Conservation (phyloP, 192 early-diverging fungal genomes). For the Cetraspora pellucida region DNA sequence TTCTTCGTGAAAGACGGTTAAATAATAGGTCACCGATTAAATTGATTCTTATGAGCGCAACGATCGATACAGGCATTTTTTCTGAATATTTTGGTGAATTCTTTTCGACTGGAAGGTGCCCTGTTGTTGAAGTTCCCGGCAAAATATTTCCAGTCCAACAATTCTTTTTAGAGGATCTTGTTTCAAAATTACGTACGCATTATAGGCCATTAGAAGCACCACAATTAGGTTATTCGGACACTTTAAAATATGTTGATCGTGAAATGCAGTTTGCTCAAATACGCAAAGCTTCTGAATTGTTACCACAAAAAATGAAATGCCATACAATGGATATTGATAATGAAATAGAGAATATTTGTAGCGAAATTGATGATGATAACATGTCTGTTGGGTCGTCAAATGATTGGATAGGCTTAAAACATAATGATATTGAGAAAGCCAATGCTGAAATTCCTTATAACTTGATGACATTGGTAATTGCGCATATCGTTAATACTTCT, state of each 20-base stretch:
- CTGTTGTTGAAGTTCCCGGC: conserved; percentile 61
- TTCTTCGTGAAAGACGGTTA: conserved; percentile 50
- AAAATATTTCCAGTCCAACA: conserved; percentile 62
- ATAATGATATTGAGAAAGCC: conserved; percentile 42
- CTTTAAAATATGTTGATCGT: conserved; percentile 46
- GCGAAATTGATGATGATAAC: conserved; percentile 45
- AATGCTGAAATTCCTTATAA: conserved; percentile 48
- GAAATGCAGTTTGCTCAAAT: conserved; percentile 42
- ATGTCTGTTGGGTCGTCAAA: neutral
- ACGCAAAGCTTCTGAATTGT: conserved; percentile 30
- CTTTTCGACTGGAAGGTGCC: conserved; percentile 50
- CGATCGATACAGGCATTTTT: conserved; percentile 53
- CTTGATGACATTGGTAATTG: conserved; percentile 45
- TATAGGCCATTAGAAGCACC: conserved; percentile 33
- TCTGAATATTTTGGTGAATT: conserved; percentile 52
- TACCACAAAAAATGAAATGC: neutral
- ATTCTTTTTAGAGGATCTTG: conserved; percentile 61
- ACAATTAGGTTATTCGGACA: conserved; percentile 40
- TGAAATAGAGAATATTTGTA: conserved; percentile 31
- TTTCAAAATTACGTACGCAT: conserved; percentile 34
- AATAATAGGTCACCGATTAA: conserved; percentile 46
- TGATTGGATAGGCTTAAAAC: conserved; percentile 43
- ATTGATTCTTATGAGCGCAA: conserved; percentile 58
- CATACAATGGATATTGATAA: conserved; percentile 14
- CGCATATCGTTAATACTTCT: conserved; percentile 47